Conservation (phyloP, 1,284 basidiomycete species). For the Ustanciosporium gigantosporum region DNA sequence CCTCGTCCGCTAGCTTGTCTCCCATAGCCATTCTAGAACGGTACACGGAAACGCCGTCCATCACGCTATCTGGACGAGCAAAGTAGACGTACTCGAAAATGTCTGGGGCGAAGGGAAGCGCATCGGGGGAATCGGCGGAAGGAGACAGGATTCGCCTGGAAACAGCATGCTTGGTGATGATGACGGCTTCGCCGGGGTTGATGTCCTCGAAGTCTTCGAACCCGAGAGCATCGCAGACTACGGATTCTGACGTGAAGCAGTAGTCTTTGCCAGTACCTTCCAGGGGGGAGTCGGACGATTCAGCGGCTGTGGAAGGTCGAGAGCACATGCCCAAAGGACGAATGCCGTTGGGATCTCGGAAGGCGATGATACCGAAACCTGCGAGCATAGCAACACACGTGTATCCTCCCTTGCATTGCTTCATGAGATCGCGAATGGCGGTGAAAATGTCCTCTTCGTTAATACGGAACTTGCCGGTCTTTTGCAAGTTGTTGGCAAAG, state of each 20-base stretch:
- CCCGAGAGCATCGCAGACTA: constrained; percentile 89
- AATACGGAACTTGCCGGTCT: constrained; percentile 98
- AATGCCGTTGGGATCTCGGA: constrained; percentile 98
- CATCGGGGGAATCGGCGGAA: constrained; percentile 24
- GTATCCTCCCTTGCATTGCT: constrained; percentile 86
- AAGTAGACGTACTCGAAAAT: constrained; percentile 99
- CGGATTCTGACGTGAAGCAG: constrained; percentile 90
- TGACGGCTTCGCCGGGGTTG: constrained; percentile 88
- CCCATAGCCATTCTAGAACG: constrained; percentile 99
- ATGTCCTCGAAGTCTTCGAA: constrained; percentile 93
- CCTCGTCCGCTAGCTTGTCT: constrained; percentile 87
- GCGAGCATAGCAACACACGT: constrained; percentile 98
- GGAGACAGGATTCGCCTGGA: constrained; percentile 52
- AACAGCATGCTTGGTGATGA: constrained; percentile 71
- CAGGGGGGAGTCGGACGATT: constrained; percentile 9
- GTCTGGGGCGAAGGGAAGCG: constrained; percentile 70
- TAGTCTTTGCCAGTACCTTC: constrained; percentile 69
- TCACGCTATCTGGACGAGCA: constrained; percentile 93
- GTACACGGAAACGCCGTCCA: constrained; percentile 97
- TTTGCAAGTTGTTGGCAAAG: constrained; percentile 94
- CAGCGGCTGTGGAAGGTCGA: constrained; percentile 33
- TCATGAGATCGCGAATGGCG: constrained; percentile 86
- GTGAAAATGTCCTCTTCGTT: constrained; percentile 99
- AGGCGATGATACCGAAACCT: constrained; percentile 96
- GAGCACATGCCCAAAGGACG: constrained; percentile 70